Evolutionary conservation across 805 yeast genomes (phyloP), one percentile per base, ranked within the genome.

Genomic region (Ogataea pini): DNA sequence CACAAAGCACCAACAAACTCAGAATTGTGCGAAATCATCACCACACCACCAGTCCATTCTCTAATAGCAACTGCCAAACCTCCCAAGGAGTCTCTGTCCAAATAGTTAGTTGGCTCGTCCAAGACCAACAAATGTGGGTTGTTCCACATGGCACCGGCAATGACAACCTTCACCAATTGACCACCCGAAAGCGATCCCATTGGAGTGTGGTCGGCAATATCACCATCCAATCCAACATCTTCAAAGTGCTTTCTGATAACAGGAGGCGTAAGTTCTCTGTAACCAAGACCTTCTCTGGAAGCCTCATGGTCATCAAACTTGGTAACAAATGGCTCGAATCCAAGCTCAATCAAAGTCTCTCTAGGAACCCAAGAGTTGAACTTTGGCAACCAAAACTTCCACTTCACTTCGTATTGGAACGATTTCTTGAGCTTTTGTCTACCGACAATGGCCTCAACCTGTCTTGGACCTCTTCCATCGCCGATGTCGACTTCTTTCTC

Each of bases 121-220:
- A 92, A 78, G 36, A 92, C 99, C 55, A 92, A 79, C 70, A 92
- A 80, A 70, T 92, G 99, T 16, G 99, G 99, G 67, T 92, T 94
- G 73, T 94, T 92, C 99, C 99, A 92, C 94, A 92, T 92, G 56
- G 98, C 97, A 72, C 98, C 99, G 12, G 98, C 98, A 74, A 92
- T 92, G 51, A 92, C 99, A 55, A 92, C 98, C 72, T 92, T 92
- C 52, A 92, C 99, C 67, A 92, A 79, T 75, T 92, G 99, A 62
- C 99, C 99, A 68, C 99, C 99, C 20, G 97, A 90, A 55, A 92
- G 77, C 6, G 96, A 89, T 19, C 98, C 97, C 80, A 92, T 75
- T 46, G 97, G 97, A 16, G 97, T 92, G 70, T 92, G 98, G 70
- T 94, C 97, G 32, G 98, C 98, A 72, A 92, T 91, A 64, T 92